phyloP scores from a whole-genome alignment of 2,329 filamentous ascomycete genomes.

The Trichoderma sp. region DNA sequence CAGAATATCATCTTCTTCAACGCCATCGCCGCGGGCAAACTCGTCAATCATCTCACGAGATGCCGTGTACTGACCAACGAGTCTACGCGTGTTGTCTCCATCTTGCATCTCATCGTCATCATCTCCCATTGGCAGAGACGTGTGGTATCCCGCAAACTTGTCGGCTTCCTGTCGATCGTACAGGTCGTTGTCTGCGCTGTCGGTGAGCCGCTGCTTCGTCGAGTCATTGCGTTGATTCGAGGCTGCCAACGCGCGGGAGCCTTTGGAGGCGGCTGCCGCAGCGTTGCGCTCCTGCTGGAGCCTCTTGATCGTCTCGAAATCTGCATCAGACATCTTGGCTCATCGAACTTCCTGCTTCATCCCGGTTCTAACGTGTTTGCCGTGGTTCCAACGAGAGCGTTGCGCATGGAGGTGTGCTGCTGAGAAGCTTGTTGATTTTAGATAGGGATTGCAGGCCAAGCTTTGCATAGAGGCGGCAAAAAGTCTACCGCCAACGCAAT shows the following conservation, averaged over 20 bases:
- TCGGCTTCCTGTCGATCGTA: conserved; percentile 77
- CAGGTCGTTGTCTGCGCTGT: conserved; percentile 82
- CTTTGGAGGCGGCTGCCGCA: conserved; percentile 73
- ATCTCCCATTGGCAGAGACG: conserved; percentile 77
- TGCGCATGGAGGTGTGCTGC: conserved; percentile 37
- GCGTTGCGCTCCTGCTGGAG: conserved; percentile 92
- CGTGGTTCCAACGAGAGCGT: conserved; percentile 34
- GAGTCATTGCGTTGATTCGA: conserved; percentile 81
- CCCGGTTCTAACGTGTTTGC: conserved; percentile 43
- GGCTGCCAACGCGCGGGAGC: conserved; percentile 74
- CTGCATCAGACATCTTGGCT: conserved; percentile 67
- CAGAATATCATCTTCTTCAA: conserved; percentile 89
- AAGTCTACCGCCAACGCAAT: conserved; percentile 26
- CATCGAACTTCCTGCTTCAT: conserved; percentile 39
- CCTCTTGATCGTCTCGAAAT: conserved; percentile 83
- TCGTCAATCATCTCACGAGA: conserved; percentile 90
- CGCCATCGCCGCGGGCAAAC: conserved; percentile 78
- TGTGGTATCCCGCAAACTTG: conserved; percentile 87
- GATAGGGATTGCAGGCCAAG: conserved; percentile 22
- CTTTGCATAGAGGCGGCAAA: conserved; percentile 31
- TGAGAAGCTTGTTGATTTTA: conserved; percentile 26
- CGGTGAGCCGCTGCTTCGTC: conserved; percentile 87
- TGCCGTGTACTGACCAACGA: conserved; percentile 95
- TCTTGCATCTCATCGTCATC: conserved; percentile 76
- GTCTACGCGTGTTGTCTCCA: conserved; percentile 67